These are phyloP conservation scores for Amanita pseudoporphyria DNA, from an alignment of 768 basidiomycete genomes.

Conservation along the genomic window DNA sequence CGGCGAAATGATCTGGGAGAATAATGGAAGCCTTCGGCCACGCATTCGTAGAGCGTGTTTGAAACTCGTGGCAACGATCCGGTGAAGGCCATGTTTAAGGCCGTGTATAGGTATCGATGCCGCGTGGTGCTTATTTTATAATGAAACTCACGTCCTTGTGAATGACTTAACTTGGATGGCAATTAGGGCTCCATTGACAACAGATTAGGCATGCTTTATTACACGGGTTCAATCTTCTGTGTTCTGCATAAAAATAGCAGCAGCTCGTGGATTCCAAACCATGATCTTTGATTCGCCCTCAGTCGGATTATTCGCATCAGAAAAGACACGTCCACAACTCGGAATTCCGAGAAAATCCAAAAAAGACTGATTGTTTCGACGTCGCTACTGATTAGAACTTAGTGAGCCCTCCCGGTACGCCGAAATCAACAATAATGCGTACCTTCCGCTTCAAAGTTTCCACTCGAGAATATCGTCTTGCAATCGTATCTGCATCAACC, in stretches of 20 bases:
- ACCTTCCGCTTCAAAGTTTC: neutral
- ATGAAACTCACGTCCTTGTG: neutral
- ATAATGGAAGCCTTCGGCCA: no score
- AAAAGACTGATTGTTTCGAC: neutral
- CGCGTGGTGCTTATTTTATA: neutral
- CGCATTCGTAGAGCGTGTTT: no score
- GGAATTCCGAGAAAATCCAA: constrained; percentile 1
- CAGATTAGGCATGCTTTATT: neutral
- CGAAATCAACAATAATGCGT: neutral
- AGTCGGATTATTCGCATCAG: neutral
- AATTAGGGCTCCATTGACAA: neutral
- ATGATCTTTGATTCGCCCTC: neutral
- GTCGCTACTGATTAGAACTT: constrained; percentile 1
- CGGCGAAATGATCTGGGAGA: no score
- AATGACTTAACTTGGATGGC: neutral
- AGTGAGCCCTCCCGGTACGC: neutral
- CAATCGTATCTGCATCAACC: neutral
- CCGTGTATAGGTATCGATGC: no score
- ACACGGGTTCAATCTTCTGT: neutral
- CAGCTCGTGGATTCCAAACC: constrained; percentile 3
- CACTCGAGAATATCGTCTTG: neutral
- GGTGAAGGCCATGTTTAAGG: no score
- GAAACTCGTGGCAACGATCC: no score
- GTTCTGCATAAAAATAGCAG: neutral
- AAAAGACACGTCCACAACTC: constrained; percentile 5